Evolutionary conservation across 352 stramenopile species (phyloP), one percentile per base, ranked within the genome.

Genomic region (Globisporangium solare): DNA sequence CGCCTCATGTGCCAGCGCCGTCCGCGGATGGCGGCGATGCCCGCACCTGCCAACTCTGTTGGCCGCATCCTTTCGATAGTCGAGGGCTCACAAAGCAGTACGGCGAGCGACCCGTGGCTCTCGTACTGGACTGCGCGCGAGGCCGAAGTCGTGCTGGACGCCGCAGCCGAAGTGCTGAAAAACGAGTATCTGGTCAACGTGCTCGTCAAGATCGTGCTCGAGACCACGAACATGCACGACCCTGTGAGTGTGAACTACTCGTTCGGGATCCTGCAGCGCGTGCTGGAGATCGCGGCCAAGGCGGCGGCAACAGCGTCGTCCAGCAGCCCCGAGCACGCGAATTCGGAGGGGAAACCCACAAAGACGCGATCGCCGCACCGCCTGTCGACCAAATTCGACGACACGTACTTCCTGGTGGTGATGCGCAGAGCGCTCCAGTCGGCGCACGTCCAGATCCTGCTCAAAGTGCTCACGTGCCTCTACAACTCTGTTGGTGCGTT

Each of bases 401-500:
- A 76, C 41, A 76, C 73, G 47, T 90, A 88, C 49, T 94, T 89
- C 59, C 61, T 89, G 47, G 59, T 46, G 27, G 81, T 74, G 22
- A 80, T 94, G 70, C 79, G 79, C n/a, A 82, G 62, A 31, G 82
- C 84, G 5, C 61, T 94, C 11, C 66, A 86, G 46, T 92, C 84
- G 13, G 74, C 71, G 0, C 84, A 94, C 45, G 83, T 92, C 8
- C 82, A 94, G 71, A 92, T 84, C 22, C 61, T 94, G 49, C 75
- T 94, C 48, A 94, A 94, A 66, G 73, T 90, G 48, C 74, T 94
- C 18, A 92, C 84, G 18, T 94, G 85, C 56, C 70, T 94, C 18
- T 94, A 94, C 63, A 92, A 83, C 49, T 89, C 77, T 42, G 77
- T 90, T 21, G 84, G 81, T 93, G 70, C 49, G 71, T 64, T 51